phyloP scores from a whole-genome alignment of 208 protist species.

The Endotrypanum monterogeii region DNA sequence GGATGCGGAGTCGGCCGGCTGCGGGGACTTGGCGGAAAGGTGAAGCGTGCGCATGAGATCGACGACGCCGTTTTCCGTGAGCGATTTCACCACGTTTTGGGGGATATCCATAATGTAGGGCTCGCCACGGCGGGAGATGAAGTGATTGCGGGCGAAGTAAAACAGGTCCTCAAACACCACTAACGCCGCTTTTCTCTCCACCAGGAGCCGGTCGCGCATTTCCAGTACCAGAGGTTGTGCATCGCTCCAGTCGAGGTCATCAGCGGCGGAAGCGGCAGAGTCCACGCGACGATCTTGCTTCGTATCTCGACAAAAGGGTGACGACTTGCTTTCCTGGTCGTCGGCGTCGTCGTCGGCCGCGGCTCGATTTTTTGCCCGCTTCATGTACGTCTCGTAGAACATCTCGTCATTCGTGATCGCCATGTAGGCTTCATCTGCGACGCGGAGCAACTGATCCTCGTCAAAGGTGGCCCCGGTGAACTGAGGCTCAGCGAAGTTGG shows the following conservation, averaged over 20 bases:
- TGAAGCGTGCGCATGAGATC: conserved; percentile 57
- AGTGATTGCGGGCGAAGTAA: conserved; percentile 77
- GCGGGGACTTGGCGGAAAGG: conserved; percentile 18
- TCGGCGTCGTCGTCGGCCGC: conserved; percentile 20
- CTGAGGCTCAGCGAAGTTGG: conserved; percentile 67
- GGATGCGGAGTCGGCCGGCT: neutral
- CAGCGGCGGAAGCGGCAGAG: conserved; percentile 4
- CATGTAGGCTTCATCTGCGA: conserved; percentile 57
- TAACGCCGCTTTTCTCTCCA: conserved; percentile 48
- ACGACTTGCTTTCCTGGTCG: neutral
- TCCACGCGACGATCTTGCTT: neutral
- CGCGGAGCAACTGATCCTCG: conserved; percentile 59
- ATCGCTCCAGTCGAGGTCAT: conserved; percentile 38
- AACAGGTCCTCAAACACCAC: conserved; percentile 68
- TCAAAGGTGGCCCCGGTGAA: conserved; percentile 32
- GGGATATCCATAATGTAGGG: conserved; percentile 41
- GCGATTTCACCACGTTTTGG: conserved; percentile 13
- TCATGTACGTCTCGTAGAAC: conserved; percentile 83
- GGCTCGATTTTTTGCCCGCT: conserved; percentile 17
- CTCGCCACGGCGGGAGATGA: conserved; percentile 37
- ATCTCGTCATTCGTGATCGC: conserved; percentile 69
- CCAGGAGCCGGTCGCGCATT: conserved; percentile 41
- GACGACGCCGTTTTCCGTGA: conserved; percentile 39
- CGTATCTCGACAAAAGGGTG: conserved; percentile 6
- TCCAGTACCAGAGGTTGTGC: conserved; percentile 40